These are phyloP conservation scores for Aeschynomene evenia DNA, from an alignment of 306 rosid species.

Conservation along the genomic window DNA sequence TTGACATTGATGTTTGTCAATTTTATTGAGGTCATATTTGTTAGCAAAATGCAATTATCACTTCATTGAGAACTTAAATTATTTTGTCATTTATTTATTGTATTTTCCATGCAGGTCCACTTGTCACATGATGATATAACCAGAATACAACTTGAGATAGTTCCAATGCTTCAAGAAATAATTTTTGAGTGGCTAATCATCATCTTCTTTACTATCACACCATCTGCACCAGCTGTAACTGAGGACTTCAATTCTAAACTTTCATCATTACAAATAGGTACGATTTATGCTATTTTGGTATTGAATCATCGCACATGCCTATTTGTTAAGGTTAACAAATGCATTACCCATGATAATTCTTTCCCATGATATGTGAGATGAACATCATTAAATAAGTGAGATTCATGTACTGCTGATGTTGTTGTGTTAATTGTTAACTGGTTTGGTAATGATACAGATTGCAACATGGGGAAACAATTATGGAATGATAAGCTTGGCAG, in stretches of 20 bases:
- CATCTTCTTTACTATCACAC: conserved; percentile 74
- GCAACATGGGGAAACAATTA: conserved; percentile 49
- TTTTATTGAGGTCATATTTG: conserved; percentile 1
- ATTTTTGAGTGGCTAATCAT: conserved; percentile 83
- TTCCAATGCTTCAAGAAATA: conserved; percentile 86
- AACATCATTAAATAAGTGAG: background rate
- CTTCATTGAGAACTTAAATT: background rate
- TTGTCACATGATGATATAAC: conserved; percentile 66
- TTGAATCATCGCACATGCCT: background rate
- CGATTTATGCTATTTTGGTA: conserved; percentile 21
- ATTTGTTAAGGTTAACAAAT: conserved; percentile 5
- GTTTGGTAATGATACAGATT: conserved; percentile 49
- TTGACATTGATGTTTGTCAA: background rate
- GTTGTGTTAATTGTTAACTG: conserved; percentile 21
- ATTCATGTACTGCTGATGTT: conserved; percentile 12
- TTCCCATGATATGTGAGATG: background rate
- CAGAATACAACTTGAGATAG: conserved; percentile 67
- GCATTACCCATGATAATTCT: background rate
- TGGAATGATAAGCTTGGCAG: conserved; percentile 79
- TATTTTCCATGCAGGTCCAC: conserved; percentile 53
- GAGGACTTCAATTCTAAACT: conserved; percentile 90
- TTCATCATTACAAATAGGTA: conserved; percentile 84
- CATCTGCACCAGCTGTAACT: conserved; percentile 62
- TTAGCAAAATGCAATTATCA: background rate
- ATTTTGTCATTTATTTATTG: background rate